These are phyloP conservation scores for Cystofilobasidium ferigula DNA, from an alignment of 768 basidiomycete genomes.

Conservation along the genomic window DNA sequence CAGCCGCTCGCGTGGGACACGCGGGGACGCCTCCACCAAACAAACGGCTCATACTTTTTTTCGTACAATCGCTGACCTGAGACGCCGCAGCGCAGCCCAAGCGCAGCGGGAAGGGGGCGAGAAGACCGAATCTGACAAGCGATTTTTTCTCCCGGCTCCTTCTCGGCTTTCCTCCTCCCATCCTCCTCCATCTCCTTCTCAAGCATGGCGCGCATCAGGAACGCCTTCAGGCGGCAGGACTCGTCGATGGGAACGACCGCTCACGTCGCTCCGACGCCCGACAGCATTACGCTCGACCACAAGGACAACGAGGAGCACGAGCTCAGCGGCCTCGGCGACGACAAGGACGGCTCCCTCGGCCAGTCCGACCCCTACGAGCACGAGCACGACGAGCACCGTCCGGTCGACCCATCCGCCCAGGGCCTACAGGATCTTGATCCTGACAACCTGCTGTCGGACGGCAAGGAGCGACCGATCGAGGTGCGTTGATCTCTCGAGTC, in stretches of 20 bases:
- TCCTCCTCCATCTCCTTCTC: no score
- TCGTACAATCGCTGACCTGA: no score
- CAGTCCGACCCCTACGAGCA: neutral
- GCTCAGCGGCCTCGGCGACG: neutral
- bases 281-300: neutral
- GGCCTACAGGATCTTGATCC: constrained; percentile 2
- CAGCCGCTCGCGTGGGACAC: no score
- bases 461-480: constrained; percentile 11
- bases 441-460: neutral
- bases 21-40: no score
- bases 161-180: no score
- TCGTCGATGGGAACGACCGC: neutral
- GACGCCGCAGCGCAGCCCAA: no score
- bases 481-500: neutral
- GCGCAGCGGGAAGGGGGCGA: no score
- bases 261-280: neutral
- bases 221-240: constrained; percentile 2
- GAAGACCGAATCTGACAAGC: no score
- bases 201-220: neutral
- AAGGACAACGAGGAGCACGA: constrained; percentile 8
- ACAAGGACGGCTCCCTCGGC: neutral
- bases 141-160: no score
- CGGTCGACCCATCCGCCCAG: constrained; percentile 5
- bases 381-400: neutral
- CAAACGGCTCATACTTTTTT: no score